Conservation (phyloP, 768 basidiomycete species). For the Termitomyces sp. region DNA sequence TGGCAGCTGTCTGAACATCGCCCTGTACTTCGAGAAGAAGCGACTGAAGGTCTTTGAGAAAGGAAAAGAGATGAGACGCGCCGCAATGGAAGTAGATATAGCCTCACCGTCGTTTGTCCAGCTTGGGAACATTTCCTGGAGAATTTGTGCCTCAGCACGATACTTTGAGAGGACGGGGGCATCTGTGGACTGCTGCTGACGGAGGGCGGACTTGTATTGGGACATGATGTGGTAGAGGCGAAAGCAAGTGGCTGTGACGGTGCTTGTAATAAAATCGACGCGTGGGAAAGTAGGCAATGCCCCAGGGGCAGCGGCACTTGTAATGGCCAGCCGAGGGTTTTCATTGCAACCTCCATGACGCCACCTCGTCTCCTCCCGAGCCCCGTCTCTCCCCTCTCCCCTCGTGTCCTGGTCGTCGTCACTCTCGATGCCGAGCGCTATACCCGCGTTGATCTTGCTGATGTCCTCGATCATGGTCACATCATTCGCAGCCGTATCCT, state of each 20-base stretch:
- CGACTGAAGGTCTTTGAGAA: conserved; percentile 54
- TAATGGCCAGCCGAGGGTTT: neutral
- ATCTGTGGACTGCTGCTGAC: conserved; percentile 28
- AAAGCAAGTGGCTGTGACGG: conserved; percentile 4
- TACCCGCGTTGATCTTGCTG: conserved; percentile 15
- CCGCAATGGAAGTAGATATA: conserved; percentile 5
- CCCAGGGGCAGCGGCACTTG: no score
- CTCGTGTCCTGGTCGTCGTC: conserved; percentile 13
- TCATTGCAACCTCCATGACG: neutral
- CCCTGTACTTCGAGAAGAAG: conserved; percentile 64
- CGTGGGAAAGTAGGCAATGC: conserved; percentile 14
- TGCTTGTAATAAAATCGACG: conserved; percentile 12
- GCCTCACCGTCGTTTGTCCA: conserved; percentile 65
- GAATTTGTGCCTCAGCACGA: conserved; percentile 47
- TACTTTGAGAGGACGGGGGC: conserved; percentile 37
- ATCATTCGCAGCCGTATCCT: conserved; percentile 15
- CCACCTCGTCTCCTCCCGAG: conserved; percentile 1
- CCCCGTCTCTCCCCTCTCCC: neutral
- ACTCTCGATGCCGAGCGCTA: conserved; percentile 16
- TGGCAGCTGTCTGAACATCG: conserved; percentile 63
- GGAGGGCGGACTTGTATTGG: conserved; percentile 46
- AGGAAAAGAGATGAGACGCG: conserved; percentile 20
- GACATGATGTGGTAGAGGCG: conserved; percentile 36
- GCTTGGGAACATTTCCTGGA: conserved; percentile 66
- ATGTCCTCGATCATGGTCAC: conserved; percentile 13